Evolutionary conservation across 192 early-diverging fungal species (phyloP), one percentile per base, ranked within the genome.

Genomic region (Coemansia javaensis): DNA sequence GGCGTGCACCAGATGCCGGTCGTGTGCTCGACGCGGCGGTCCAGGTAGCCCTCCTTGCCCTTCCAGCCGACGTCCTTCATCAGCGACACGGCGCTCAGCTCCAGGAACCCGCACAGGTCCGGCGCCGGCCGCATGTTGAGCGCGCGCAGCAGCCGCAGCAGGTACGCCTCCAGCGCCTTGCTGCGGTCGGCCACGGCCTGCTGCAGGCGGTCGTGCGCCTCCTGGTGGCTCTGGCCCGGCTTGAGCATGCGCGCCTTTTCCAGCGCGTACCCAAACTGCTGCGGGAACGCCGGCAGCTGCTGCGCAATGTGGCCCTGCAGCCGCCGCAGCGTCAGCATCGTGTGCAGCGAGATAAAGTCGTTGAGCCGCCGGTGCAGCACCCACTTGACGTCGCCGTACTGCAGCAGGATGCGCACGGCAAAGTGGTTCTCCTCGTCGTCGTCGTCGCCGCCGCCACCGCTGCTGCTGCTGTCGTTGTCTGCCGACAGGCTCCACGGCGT

Each of bases 41-140:
- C 83, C 43, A 88, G 53, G 42, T 82, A 83, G 11, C 82, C 85
- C 50, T 90, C 88, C 43, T 90, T 90, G 33, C 88, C 88, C 51
- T 90, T 90, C 88, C 88, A 90, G 0, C 87, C 84, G 68, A 87
- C 85, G 38, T 87, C 85, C 49, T 80, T 85, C 28, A 81, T 79
- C 36, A 90, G 79, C 15, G 82, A 84, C 31, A 85, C 77, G 12
- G 82, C 79, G 50, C 81, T 82, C 34, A 90, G 64, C 57, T 88
- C 88, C 36, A 90, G 46, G 51, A 90, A 90, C 40, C 82, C 85
- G 59, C 84, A 85, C 8, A 90, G 52, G 46, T 90, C 86, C 50
- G 82, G 85, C 7, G 74, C 79, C 16, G 83, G 78, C 9, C 65
- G 59, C 61, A 86, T 77, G 40, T 83, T 81, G 12, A 82, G 66